These are phyloP conservation scores for Penicillium subrubescens DNA, from an alignment of 495 filamentous ascomycete genomes.

Conservation along the genomic window DNA sequence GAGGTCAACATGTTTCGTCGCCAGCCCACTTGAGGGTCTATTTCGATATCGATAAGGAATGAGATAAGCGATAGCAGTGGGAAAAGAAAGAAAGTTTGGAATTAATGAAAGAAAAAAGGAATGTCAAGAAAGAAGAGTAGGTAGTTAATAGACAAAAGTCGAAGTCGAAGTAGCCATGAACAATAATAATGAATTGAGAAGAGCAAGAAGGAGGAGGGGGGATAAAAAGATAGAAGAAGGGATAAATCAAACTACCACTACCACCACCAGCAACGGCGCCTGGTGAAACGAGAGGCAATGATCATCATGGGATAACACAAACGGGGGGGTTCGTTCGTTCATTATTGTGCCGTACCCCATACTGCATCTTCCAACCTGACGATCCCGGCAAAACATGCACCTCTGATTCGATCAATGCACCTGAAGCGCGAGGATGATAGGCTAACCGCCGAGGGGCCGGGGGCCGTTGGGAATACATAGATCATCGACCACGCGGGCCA, in stretches of 20 bases:
- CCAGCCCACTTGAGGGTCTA: background rate
- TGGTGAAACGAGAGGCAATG: constrained; percentile 17
- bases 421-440: constrained; percentile 22
- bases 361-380: background rate
- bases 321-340: constrained; percentile 14
- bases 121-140: constrained; percentile 7
- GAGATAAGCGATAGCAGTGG: constrained; percentile 3
- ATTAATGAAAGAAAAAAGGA: constrained; percentile 3
- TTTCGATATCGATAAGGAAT: background rate
- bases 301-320: constrained; percentile 7
- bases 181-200: background rate
- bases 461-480: constrained; percentile 16
- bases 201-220: background rate
- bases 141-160: background rate
- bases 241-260: background rate
- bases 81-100: constrained; percentile 5
- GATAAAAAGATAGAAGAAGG: background rate
- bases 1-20: constrained; percentile 27
- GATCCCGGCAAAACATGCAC: constrained; percentile 20
- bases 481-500: constrained; percentile 34
- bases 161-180: background rate
- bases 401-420: constrained; percentile 17
- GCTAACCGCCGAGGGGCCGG: constrained; percentile 13
- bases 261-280: constrained; percentile 5
- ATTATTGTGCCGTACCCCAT: constrained; percentile 2